These are phyloP conservation scores for Chrysophaeum taylorii DNA, from an alignment of 352 stramenopile genomes.

Conservation along the genomic window DNA sequence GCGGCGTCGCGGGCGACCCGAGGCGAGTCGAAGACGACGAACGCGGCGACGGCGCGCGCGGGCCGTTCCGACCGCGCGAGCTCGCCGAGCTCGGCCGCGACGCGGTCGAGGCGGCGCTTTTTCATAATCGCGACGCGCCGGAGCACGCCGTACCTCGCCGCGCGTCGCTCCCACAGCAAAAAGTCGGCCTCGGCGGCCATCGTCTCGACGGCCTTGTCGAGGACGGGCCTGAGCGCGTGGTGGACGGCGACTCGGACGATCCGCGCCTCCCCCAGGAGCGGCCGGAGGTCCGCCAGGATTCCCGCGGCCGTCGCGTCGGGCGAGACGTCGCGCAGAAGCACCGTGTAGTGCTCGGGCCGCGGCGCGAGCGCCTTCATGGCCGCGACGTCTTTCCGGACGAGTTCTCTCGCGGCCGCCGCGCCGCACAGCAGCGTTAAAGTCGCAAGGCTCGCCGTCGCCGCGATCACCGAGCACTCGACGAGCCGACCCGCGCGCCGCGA, in stretches of 20 bases:
- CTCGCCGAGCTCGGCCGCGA: background rate
- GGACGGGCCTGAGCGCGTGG: background rate
- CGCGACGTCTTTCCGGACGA: background rate
- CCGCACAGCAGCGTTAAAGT: background rate
- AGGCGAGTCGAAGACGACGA: slow-evolving; percentile 11
- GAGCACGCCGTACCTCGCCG: background rate
- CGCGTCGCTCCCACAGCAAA: background rate
- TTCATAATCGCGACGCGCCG: background rate
- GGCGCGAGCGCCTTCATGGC: background rate
- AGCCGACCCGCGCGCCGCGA: background rate
- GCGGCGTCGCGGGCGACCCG: background rate
- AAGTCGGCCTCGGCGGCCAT: background rate
- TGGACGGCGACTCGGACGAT: slow-evolving; percentile 5
- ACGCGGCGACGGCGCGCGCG: background rate
- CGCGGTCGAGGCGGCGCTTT: background rate
- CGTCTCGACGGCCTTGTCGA: background rate
- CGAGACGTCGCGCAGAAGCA: background rate
- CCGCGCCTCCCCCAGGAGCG: background rate
- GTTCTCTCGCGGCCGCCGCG: background rate
- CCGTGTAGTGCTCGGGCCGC: slow-evolving; percentile 9
- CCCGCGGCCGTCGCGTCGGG: background rate
- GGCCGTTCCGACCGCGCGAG: background rate
- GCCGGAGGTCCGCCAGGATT: background rate
- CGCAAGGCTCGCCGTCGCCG: background rate
- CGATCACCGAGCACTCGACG: background rate